phyloP scores from a whole-genome alignment of 495 filamentous ascomycete genomes.

The Pseudotulostoma volvatum region DNA sequence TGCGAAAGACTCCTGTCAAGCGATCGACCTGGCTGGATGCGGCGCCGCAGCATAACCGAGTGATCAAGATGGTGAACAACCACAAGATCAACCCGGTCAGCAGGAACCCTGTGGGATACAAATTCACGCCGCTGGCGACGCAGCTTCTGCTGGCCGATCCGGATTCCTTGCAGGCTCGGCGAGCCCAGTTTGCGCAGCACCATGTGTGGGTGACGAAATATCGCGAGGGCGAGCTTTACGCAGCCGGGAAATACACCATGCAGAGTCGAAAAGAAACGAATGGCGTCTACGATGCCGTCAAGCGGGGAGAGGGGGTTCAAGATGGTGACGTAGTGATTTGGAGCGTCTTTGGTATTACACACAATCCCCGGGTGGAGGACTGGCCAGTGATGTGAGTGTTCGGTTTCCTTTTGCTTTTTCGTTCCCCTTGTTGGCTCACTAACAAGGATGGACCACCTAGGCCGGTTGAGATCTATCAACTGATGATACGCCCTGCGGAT shows the following conservation, averaged over 20 bases:
- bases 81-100: conserved; percentile 55
- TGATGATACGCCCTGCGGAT: conserved; percentile 52
- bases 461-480: conserved; percentile 42
- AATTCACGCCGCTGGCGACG: conserved; percentile 57
- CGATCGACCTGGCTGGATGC: conserved; percentile 54
- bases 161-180: conserved; percentile 52
- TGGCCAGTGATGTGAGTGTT: conserved; percentile 48
- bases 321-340: conserved; percentile 33
- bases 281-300: conserved; percentile 41
- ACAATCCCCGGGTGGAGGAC: conserved; percentile 46
- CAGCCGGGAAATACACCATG: conserved; percentile 76
- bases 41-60: conserved; percentile 46
- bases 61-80: conserved; percentile 70
- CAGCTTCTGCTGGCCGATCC: conserved; percentile 68
- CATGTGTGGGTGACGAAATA: conserved; percentile 75
- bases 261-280: conserved; percentile 47
- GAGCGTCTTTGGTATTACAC: conserved; percentile 46
- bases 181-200: conserved; percentile 77
- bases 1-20: conserved; percentile 41
- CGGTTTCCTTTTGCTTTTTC: neutral
- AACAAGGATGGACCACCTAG: conserved; percentile 14
- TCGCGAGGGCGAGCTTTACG: conserved; percentile 63
- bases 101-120: conserved; percentile 62
- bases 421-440: too few relatives aligned
- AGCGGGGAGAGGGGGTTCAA: conserved; percentile 34